Evolutionary conservation across 257 asterid species (phyloP).

Genomic region (Euphrasia confusa): DNA sequence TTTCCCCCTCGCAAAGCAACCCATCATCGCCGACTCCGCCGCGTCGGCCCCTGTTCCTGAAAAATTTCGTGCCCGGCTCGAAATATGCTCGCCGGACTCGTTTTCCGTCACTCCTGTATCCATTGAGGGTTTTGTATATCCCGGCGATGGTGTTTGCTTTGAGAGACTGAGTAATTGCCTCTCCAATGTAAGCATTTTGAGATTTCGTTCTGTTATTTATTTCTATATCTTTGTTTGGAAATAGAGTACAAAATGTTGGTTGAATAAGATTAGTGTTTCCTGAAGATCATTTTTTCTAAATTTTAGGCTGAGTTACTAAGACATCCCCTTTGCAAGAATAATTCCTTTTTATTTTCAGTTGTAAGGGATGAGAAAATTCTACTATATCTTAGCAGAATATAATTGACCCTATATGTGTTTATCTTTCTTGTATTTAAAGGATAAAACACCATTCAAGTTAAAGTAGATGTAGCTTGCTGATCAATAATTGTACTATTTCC

Average conservation of each 20-base stretch:
- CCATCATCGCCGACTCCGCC: constrained; percentile 14
- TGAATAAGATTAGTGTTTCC: constrained; percentile 1
- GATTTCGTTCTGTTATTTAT: neutral
- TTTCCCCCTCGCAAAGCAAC: constrained; percentile 23
- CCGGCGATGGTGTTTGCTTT: constrained; percentile 58
- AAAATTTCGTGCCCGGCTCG: constrained; percentile 57
- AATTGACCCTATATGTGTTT: neutral
- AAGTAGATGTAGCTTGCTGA: constrained; percentile 13
- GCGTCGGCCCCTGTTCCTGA: constrained; percentile 29
- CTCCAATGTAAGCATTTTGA: constrained; percentile 41
- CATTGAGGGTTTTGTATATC: constrained; percentile 48
- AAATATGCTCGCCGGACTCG: constrained; percentile 81
- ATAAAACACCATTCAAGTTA: neutral
- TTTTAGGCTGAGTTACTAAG: too few relatives aligned
- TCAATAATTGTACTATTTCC: constrained; percentile 17
- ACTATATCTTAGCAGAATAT: neutral
- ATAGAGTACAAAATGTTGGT: constrained; percentile 13
- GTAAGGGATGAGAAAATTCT: neutral
- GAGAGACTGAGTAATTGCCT: constrained; percentile 50
- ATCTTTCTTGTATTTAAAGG: constrained; percentile 12
- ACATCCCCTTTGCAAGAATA: too few relatives aligned
- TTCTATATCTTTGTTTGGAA: neutral
- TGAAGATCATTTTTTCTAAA: neutral
- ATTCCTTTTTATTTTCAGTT: neutral
- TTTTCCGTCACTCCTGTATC: constrained; percentile 63